Percentiles rank a stretch among this genome's conserved stretches.
phyloP scores from a whole-genome alignment of 345 rosid species.

The Sapria himalayana region DNA sequence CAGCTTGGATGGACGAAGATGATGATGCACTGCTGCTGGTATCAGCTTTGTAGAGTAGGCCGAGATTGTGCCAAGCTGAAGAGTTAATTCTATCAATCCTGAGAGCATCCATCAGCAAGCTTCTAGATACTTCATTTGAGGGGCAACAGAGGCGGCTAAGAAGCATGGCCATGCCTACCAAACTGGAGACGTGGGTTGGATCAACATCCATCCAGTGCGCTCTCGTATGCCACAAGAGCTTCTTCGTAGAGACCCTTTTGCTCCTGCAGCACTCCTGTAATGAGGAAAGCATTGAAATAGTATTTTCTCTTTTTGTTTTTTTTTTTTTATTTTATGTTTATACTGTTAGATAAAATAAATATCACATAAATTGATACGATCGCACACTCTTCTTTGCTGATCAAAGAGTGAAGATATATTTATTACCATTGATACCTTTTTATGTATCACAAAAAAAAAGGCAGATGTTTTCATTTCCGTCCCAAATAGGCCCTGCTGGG shows the following conservation, averaged over 20 bases:
- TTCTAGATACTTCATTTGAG: slow-evolving; percentile 16
- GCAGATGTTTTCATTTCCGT: no score
- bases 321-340: no score
- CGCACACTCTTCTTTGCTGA: no score
- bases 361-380: no score
- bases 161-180: slow-evolving; percentile 26
- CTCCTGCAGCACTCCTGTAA: slow-evolving; percentile 25
- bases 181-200: slow-evolving; percentile 36
- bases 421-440: no score
- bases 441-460: no score
- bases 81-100: slow-evolving; percentile 28
- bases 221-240: slow-evolving; percentile 24
- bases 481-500: no score
- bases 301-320: no score
- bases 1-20: slow-evolving; percentile 23
- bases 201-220: slow-evolving; percentile 34
- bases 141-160: slow-evolving; percentile 20
- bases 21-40: no score
- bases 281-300: no score
- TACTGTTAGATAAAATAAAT: no score
- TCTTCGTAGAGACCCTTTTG: slow-evolving; percentile 25
- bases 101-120: slow-evolving; percentile 36
- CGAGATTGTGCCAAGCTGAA: slow-evolving; percentile 48
- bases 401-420: no score
- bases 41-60: slow-evolving; percentile 27